Conservation (phyloP, 2,329 filamentous ascomycete species). For the Aspergillus aculeatinus region DNA sequence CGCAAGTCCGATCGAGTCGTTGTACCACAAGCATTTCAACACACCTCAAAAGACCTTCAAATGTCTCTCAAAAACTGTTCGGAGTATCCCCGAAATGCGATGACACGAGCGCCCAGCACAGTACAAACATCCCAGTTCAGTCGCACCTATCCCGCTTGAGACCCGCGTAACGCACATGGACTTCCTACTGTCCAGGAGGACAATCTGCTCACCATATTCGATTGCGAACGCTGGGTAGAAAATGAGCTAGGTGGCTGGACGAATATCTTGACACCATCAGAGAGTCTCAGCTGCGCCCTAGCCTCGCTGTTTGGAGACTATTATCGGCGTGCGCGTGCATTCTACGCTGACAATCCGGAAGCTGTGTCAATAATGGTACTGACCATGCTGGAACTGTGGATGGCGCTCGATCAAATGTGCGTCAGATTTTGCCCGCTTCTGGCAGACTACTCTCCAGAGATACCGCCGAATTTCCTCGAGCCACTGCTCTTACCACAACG, state of each 20-base stretch:
- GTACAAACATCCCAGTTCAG: no score
- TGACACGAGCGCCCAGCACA: no score
- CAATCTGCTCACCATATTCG: constrained; percentile 30
- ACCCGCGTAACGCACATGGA: not conserved
- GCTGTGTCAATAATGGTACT: constrained; percentile 54
- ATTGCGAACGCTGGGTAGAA: constrained; percentile 53
- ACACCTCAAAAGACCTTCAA: no score
- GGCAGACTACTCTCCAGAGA: constrained; percentile 45
- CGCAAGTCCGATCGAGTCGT: no score
- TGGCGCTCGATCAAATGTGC: constrained; percentile 52
- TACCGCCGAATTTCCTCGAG: constrained; percentile 43
- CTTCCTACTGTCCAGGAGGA: constrained; percentile 4
- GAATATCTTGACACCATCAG: not conserved
- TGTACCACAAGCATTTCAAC: no score
- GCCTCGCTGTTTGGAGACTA: constrained; percentile 29
- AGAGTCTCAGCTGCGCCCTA: constrained; percentile 27
- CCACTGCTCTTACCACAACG: constrained; percentile 48
- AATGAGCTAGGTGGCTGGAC: constrained; percentile 40
- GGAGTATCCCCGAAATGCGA: no score
- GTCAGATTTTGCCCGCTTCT: constrained; percentile 43
- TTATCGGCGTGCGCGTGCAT: constrained; percentile 18
- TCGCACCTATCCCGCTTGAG: not conserved
- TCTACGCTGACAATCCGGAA: constrained; percentile 46
- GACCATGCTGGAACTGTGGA: constrained; percentile 57
- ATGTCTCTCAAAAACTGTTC: no score